These are phyloP conservation scores for Oropetium thomaeum DNA, from an alignment of 176 grass and related monocot genomes.

Conservation along the genomic window DNA sequence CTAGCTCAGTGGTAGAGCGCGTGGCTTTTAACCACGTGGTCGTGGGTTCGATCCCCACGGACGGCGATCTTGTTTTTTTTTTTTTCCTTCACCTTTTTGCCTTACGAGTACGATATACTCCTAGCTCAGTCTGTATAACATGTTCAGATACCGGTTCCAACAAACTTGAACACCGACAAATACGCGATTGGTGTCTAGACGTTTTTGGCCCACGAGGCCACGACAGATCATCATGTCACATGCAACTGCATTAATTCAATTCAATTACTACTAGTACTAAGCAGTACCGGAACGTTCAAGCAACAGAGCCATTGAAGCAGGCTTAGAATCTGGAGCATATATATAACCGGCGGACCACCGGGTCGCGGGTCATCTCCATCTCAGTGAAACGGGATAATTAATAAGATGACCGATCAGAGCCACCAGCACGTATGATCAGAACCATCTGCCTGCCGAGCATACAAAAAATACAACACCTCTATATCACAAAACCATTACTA, in stretches of 20 bases:
- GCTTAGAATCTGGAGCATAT: neutral
- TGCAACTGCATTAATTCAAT: neutral
- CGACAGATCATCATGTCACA: neutral
- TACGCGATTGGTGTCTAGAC: neutral
- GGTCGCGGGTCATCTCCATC: neutral
- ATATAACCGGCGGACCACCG: neutral
- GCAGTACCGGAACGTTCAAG: constrained; percentile 1
- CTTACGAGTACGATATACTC: no score
- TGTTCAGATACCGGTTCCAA: no score
- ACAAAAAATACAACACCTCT: constrained; percentile 18
- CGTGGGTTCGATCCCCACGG: constrained; percentile 60
- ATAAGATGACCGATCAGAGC: neutral
- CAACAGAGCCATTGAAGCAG: neutral
- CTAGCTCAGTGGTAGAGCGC: constrained; percentile 58
- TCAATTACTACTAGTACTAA: no score
- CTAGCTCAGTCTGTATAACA: no score
- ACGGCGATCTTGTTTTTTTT: no score
- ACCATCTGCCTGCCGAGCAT: neutral
- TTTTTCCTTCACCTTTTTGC: no score
- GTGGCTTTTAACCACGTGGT: constrained; percentile 60
- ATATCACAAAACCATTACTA: constrained; percentile 2
- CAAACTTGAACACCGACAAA: neutral
- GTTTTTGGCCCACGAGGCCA: constrained; percentile 6
- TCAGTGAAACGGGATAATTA: constrained; percentile 9
- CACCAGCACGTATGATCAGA: constrained; percentile 25